Conservation (phyloP, 208 protist genomes). For the Angomonas ambiguus region DNA sequence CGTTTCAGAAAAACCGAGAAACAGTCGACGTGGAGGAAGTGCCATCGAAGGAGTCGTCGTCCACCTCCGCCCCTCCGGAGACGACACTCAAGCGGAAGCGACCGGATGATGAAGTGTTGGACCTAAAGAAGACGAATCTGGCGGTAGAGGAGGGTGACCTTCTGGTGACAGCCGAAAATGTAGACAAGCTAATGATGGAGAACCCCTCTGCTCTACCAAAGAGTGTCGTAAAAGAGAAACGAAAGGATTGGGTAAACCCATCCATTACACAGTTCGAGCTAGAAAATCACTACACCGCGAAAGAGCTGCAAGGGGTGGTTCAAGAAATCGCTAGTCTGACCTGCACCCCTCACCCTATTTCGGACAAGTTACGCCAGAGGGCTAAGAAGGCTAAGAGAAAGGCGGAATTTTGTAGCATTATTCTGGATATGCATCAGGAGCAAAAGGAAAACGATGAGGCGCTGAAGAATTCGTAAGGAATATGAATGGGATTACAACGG, state of each 20-base stretch:
- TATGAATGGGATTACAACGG: too few species aligned
- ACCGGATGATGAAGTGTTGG: too few species aligned
- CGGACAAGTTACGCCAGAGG: background rate
- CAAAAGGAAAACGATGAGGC: background rate
- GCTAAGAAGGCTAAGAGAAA: background rate
- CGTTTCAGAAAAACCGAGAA: conserved; percentile 73
- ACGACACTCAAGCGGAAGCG: background rate
- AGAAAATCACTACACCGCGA: conserved; percentile 68
- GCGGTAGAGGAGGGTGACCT: conserved; percentile 24
- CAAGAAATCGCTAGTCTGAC: conserved; percentile 19
- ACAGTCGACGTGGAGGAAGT: conserved; percentile 34
- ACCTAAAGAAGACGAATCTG: background rate
- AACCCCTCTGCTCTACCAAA: conserved; percentile 52
- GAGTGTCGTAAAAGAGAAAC: conserved; percentile 44
- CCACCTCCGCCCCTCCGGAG: background rate
- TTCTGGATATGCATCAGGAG: conserved; percentile 8
- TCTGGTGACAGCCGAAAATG: conserved; percentile 68
- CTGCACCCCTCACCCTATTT: background rate
- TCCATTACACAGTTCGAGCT: conserved; percentile 74
- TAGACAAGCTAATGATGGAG: conserved; percentile 62
- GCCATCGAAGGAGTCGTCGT: background rate
- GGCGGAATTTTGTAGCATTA: background rate
- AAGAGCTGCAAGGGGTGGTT: conserved; percentile 47
- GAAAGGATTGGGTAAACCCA: conserved; percentile 38
- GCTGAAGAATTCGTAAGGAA: background rate